Conservation (phyloP, 257 asterid genomes). For the Petunia axillaris region DNA sequence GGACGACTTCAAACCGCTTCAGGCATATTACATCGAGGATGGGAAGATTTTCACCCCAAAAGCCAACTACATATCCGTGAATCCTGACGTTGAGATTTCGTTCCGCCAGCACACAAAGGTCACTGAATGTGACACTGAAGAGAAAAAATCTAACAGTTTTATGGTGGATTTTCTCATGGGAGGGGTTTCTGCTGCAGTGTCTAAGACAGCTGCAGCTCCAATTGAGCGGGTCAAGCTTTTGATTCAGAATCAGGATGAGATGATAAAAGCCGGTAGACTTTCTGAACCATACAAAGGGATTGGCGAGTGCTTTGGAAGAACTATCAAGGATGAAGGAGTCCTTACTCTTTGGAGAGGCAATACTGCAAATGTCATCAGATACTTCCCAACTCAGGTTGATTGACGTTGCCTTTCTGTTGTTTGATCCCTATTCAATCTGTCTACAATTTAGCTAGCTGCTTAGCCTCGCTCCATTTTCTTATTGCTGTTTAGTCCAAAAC, state of each 20-base stretch:
- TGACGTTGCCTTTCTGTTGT: conserved; percentile 13
- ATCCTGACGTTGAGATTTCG: too few species aligned
- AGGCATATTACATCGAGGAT: too few species aligned
- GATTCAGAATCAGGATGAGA: conserved; percentile 80
- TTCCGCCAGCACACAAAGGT: too few species aligned
- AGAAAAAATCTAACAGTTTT: conserved; percentile 47
- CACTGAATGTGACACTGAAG: too few species aligned
- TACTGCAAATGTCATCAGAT: conserved; percentile 71
- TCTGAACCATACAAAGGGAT: conserved; percentile 78
- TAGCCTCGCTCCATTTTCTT: not conserved
- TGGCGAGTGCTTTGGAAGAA: conserved; percentile 66
- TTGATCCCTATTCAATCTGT: not conserved
- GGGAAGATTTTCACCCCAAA: too few species aligned
- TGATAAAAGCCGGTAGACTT: conserved; percentile 73
- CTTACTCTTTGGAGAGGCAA: conserved; percentile 82
- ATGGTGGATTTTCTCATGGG: conserved; percentile 82
- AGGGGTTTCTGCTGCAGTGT: conserved; percentile 83
- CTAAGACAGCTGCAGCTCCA: conserved; percentile 79
- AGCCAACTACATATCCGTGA: too few species aligned
- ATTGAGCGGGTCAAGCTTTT: conserved; percentile 82
- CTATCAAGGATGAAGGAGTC: conserved; percentile 72
- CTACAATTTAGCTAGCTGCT: too few species aligned
- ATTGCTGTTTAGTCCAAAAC: not conserved
- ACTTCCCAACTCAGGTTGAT: conserved; percentile 81
- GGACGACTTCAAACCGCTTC: too few species aligned